A percentile compares a stretch with the other conserved stretches of the same genome.
Evolutionary conservation across 2,329 filamentous ascomycete genomes (phyloP).

Genomic region (Lecanosticta acicola): DNA sequence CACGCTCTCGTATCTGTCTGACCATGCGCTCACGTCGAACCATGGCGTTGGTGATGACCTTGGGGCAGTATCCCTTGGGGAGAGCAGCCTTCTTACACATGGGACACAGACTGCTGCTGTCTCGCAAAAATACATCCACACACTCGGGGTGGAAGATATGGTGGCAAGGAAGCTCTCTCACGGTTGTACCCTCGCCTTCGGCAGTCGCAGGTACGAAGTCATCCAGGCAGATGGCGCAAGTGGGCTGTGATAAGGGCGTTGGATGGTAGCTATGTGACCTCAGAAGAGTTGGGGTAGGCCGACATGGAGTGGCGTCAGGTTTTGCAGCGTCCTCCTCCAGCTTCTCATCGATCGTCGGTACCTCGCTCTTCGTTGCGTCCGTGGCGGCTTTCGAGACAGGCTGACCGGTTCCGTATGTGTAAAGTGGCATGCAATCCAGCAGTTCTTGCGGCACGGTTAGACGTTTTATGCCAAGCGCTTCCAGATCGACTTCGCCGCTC

Average conservation of each 20-base stretch:
- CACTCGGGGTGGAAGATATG: slow-evolving; percentile 94
- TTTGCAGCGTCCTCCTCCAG: slow-evolving; percentile 3
- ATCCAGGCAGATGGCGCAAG: slow-evolving; percentile 85
- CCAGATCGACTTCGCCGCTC: slow-evolving; percentile 76
- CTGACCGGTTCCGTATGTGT: slow-evolving; percentile 54
- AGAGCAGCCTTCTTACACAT: slow-evolving; percentile 82
- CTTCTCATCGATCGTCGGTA: slow-evolving; percentile 7
- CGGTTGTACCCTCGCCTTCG: slow-evolving; percentile 46
- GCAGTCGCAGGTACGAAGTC: slow-evolving; percentile 53
- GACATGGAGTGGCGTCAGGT: neutral
- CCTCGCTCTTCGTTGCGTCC: neutral
- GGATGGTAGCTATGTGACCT: slow-evolving; percentile 19
- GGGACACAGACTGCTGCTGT: slow-evolving; percentile 80
- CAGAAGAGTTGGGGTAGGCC: neutral
- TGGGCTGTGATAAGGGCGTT: slow-evolving; percentile 61
- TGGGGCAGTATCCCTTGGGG: slow-evolving; percentile 54
- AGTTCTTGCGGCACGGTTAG: slow-evolving; percentile 68
- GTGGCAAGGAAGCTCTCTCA: slow-evolving; percentile 80
- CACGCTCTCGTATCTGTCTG: slow-evolving; percentile 53
- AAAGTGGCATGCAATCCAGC: slow-evolving; percentile 70
- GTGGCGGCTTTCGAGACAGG: slow-evolving; percentile 6
- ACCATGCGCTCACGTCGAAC: slow-evolving; percentile 72
- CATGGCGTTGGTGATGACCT: slow-evolving; percentile 74
- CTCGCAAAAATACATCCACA: slow-evolving; percentile 75
- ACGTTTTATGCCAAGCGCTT: slow-evolving; percentile 77